These are phyloP conservation scores for Kalanchoe fedtschenkoi DNA, from an alignment of 164 flowering plant genomes.

Conservation along the genomic window DNA sequence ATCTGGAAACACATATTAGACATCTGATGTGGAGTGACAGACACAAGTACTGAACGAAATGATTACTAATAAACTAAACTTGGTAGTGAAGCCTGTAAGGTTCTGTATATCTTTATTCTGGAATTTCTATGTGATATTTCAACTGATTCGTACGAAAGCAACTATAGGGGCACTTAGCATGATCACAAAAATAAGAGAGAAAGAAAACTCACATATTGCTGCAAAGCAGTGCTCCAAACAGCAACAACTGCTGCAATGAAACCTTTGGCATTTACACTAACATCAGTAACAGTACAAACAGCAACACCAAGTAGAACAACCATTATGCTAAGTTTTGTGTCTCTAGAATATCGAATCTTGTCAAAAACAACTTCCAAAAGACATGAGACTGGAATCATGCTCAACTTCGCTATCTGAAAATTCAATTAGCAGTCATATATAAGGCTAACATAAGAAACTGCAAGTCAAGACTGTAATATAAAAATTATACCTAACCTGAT, in stretches of 20 bases:
- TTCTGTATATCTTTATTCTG: neutral
- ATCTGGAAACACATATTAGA: neutral
- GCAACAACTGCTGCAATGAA: slow-evolving; percentile 56
- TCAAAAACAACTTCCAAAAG: slow-evolving; percentile 48
- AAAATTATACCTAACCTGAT: slow-evolving; percentile 32
- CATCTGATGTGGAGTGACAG: neutral
- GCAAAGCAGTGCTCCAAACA: slow-evolving; percentile 58
- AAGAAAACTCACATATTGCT: slow-evolving; percentile 50
- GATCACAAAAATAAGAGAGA: neutral
- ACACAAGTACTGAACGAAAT: neutral
- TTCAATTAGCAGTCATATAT: neutral
- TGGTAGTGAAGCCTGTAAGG: neutral
- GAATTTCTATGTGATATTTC: neutral
- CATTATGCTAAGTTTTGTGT: slow-evolving; percentile 48
- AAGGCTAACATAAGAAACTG: neutral
- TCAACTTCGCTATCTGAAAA: slow-evolving; percentile 57
- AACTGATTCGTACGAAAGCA: neutral
- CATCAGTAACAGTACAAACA: slow-evolving; percentile 66
- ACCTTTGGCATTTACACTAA: slow-evolving; percentile 57
- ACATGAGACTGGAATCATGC: slow-evolving; percentile 67
- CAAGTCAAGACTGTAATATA: slow-evolving; percentile 2
- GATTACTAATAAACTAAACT: neutral
- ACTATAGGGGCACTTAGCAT: neutral
- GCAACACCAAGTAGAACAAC: slow-evolving; percentile 61
- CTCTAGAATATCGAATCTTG: slow-evolving; percentile 50